phyloP scores from a whole-genome alignment of 768 basidiomycete genomes.

The Calocera cornea region DNA sequence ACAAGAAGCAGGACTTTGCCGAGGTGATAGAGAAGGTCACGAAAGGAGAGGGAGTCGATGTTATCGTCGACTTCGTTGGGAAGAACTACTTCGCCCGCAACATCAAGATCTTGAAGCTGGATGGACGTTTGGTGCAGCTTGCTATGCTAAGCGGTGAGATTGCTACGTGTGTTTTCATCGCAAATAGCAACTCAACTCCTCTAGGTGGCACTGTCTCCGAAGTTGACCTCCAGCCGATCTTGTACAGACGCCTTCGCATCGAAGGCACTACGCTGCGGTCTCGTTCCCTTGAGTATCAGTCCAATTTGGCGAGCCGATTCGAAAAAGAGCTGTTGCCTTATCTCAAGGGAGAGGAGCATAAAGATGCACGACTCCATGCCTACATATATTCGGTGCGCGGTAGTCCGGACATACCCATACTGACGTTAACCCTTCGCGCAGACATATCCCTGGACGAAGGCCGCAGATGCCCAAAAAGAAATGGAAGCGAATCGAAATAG shows the following conservation, averaged over 20 bases:
- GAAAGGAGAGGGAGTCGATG: conserved; percentile 56
- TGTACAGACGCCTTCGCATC: conserved; percentile 75
- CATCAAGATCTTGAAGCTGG: conserved; percentile 50
- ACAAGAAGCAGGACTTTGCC: conserved; percentile 72
- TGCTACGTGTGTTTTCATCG: no score
- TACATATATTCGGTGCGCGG: background rate
- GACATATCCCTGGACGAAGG: conserved; percentile 70
- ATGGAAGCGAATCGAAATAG: conserved; percentile 65
- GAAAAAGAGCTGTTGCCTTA: background rate
- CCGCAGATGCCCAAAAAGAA: conserved; percentile 66
- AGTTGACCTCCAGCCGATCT: conserved; percentile 49
- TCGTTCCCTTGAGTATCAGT: conserved; percentile 59
- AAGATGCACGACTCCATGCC: background rate
- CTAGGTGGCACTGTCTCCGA: conserved; percentile 25
- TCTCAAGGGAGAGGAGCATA: background rate
- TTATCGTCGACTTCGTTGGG: conserved; percentile 77
- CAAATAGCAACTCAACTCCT: background rate
- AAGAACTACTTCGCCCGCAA: conserved; percentile 62
- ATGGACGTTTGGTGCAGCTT: conserved; percentile 63
- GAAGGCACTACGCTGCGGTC: conserved; percentile 80
- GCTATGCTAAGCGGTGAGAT: conserved; percentile 49
- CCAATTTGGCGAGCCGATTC: conserved; percentile 33
- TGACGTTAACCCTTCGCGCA: conserved; percentile 18
- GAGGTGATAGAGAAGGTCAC: conserved; percentile 57
- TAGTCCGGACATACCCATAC: background rate